phyloP scores from a whole-genome alignment of 1,139 yeast genomes.

The Suhomyces bolitotheri region DNA sequence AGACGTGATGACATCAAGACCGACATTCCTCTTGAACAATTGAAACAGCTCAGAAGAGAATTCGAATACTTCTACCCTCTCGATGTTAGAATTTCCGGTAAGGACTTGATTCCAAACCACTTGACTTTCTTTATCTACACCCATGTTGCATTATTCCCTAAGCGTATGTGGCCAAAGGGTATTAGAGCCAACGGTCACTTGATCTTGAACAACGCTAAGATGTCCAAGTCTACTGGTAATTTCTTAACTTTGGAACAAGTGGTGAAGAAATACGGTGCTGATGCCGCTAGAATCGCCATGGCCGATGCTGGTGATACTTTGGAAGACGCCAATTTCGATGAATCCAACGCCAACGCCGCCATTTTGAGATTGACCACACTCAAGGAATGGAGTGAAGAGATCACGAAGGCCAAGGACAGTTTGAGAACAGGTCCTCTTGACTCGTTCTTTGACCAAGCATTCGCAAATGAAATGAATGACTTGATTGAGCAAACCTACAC shows the following conservation, averaged over 20 bases:
- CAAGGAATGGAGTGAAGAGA: conserved; percentile 94
- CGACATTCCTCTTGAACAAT: conserved; percentile 65
- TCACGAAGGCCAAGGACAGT: conserved; percentile 48
- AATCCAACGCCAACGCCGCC: conserved; percentile 95
- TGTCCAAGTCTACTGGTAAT: conserved; percentile 98
- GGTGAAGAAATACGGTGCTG: conserved; percentile 91
- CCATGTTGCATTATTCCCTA: conserved; percentile 91
- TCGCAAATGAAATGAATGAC: conserved; percentile 90
- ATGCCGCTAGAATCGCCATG: conserved; percentile 93
- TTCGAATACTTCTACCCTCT: conserved; percentile 95
- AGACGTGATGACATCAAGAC: conserved; percentile 61
- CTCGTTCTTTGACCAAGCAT: conserved; percentile 81
- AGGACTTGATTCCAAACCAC: conserved; percentile 96
- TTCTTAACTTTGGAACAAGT: conserved; percentile 88
- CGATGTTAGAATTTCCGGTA: conserved; percentile 90
- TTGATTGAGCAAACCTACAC: conserved; percentile 72
- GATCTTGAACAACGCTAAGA: conserved; percentile 91
- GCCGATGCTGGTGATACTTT: conserved; percentile 98
- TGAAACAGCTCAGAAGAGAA: conserved; percentile 81
- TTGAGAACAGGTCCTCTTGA: conserved; percentile 70
- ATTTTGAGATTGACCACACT: conserved; percentile 88
- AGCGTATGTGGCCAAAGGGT: conserved; percentile 90
- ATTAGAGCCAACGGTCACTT: conserved; percentile 95
- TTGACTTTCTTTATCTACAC: conserved; percentile 92
- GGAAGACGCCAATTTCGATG: conserved; percentile 98